Conservation (phyloP, 768 basidiomycete genomes). For the Dentipellis fragilis region DNA sequence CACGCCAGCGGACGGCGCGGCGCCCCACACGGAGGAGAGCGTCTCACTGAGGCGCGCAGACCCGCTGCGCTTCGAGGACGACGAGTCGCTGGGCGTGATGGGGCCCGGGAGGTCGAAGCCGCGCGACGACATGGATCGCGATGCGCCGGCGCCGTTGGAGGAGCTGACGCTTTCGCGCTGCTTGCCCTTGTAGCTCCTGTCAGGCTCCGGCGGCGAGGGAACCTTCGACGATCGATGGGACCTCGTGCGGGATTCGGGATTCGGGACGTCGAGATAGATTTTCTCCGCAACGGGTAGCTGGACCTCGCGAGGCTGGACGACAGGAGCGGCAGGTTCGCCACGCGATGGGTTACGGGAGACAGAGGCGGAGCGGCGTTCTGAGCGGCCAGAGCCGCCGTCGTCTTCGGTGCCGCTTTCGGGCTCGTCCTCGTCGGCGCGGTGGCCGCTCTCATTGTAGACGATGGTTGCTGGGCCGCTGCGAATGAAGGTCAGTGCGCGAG, state of each 20-base stretch:
- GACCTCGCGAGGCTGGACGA: constrained; percentile 17
- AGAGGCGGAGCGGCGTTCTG: constrained; percentile 30
- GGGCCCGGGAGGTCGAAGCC: constrained; percentile 24
- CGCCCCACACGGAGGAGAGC: constrained; percentile 41
- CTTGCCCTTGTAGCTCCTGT: constrained; percentile 17
- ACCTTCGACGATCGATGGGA: constrained; percentile 17
- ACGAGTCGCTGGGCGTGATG: constrained; percentile 20
- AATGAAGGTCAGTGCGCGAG: constrained; percentile 3
- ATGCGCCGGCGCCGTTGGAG: neutral
- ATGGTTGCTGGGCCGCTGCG: constrained; percentile 69
- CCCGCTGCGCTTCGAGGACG: constrained; percentile 27
- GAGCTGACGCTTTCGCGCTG: constrained; percentile 14
- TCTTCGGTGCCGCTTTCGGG: constrained; percentile 57
- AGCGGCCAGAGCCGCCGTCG: constrained; percentile 24
- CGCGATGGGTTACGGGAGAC: constrained; percentile 48
- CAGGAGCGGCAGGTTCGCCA: constrained; percentile 20
- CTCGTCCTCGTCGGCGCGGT: constrained; percentile 66
- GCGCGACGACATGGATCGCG: constrained; percentile 8
- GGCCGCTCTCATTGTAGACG: constrained; percentile 73
- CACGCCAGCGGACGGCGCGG: constrained; percentile 7
- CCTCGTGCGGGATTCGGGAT: constrained; percentile 1
- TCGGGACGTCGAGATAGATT: constrained; percentile 20
- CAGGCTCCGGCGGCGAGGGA: constrained; percentile 9
- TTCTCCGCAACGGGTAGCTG: constrained; percentile 17
- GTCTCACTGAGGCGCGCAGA: constrained; percentile 31